phyloP scores from a whole-genome alignment of 1,139 yeast genomes.

The Citeromyces siamensis region DNA sequence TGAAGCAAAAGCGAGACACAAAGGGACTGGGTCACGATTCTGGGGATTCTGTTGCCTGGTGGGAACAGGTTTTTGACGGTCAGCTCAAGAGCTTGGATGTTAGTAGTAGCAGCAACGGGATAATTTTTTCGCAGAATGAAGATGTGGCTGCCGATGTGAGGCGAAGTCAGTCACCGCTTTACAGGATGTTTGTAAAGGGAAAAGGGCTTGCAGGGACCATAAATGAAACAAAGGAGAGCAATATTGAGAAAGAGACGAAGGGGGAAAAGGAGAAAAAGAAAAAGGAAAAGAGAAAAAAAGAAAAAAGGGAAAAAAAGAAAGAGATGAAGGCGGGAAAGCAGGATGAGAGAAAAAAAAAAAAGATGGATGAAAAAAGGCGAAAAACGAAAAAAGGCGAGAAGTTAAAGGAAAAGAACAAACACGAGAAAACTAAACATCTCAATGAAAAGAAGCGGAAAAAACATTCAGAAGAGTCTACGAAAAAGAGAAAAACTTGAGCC shows the following conservation, averaged over 20 bases:
- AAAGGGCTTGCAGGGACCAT: slow-evolving; percentile 76
- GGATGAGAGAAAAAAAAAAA: slow-evolving; percentile 9
- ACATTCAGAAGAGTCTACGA: no score
- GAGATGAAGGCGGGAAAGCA: slow-evolving; percentile 11
- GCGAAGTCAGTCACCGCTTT: slow-evolving; percentile 45
- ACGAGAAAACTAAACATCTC: slow-evolving; percentile 4
- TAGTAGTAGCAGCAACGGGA: slow-evolving; percentile 14
- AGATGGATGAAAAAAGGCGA: slow-evolving; percentile 22
- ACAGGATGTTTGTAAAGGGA: slow-evolving; percentile 74
- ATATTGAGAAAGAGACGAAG: slow-evolving; percentile 11
- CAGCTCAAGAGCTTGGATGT: slow-evolving; percentile 76
- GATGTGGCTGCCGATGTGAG: slow-evolving; percentile 32
- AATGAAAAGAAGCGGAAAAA: slow-evolving; percentile 5
- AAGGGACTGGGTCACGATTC: slow-evolving; percentile 77
- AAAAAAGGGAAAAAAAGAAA: slow-evolving; percentile 13
- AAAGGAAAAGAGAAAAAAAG: slow-evolving; percentile 11
- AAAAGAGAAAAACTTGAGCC: no score
- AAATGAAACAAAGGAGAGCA: slow-evolving; percentile 19
- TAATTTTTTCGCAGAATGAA: slow-evolving; percentile 32
- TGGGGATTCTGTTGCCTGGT: slow-evolving; percentile 80
- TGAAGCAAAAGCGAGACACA: slow-evolving; percentile 80
- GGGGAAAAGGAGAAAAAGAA: slow-evolving; percentile 11
- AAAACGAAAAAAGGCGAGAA: slow-evolving; percentile 13
- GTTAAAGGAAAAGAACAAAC: slow-evolving; percentile 5
- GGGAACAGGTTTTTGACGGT: slow-evolving; percentile 93